phyloP scores from a whole-genome alignment of 495 filamentous ascomycete genomes.

The Parathielavia hyrcaniae region DNA sequence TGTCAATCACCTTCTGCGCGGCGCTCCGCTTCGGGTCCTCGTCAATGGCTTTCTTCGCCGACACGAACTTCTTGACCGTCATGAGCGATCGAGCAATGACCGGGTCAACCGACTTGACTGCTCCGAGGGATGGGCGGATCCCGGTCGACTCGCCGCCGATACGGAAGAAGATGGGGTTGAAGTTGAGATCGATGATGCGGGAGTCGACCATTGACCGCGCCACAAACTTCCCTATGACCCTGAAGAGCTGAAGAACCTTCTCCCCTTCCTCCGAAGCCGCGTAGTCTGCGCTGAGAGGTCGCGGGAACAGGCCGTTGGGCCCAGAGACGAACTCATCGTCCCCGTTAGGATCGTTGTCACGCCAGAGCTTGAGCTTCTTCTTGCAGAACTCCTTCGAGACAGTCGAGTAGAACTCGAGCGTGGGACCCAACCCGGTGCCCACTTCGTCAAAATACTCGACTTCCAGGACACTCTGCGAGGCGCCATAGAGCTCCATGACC shows the following conservation, averaged over 20 bases:
- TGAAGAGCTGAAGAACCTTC: constrained; percentile 80
- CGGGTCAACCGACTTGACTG: constrained; percentile 82
- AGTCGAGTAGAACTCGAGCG: constrained; percentile 96
- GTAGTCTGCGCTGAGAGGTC: constrained; percentile 79
- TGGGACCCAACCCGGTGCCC: constrained; percentile 92
- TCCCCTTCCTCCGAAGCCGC: constrained; percentile 67
- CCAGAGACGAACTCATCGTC: constrained; percentile 80
- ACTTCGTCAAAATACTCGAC: constrained; percentile 99
- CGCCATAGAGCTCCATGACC: constrained; percentile 99
- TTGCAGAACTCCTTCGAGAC: constrained; percentile 97
- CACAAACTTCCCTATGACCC: constrained; percentile 93
- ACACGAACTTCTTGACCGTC: constrained; percentile 79
- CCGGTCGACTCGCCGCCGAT: constrained; percentile 68
- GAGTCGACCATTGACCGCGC: constrained; percentile 98
- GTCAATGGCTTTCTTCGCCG: constrained; percentile 74
- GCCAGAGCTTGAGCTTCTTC: constrained; percentile 94
- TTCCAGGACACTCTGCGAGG: constrained; percentile 88
- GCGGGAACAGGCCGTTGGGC: constrained; percentile 80
- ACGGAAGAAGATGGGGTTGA: constrained; percentile 97
- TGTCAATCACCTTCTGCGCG: constrained; percentile 62
- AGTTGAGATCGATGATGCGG: constrained; percentile 93
- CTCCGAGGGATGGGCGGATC: constrained; percentile 82
- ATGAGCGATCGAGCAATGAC: constrained; percentile 80
- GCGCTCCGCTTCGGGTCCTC: constrained; percentile 56
- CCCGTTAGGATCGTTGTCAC: constrained; percentile 77